Conservation (phyloP, 1,139 yeast species). For the Casaregolazyma suthepensis region DNA sequence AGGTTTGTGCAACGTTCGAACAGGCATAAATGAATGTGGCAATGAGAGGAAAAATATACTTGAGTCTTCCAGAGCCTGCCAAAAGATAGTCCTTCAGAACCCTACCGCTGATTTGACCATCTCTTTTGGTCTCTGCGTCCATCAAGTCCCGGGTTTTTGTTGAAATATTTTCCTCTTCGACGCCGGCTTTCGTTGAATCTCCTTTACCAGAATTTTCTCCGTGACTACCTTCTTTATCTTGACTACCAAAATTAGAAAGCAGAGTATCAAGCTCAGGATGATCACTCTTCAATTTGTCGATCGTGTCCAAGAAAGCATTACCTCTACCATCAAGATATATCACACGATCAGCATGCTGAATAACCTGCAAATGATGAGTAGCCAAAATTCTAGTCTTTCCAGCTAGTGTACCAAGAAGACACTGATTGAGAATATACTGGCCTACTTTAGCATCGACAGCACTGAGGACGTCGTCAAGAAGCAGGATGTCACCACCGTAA, state of each 20-base stretch:
- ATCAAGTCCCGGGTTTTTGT: background rate
- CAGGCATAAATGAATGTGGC: constrained; percentile 2
- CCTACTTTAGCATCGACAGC: constrained; percentile 83
- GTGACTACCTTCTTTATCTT: constrained; percentile 2
- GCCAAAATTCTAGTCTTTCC: constrained; percentile 62
- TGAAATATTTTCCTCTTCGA: constrained; percentile 3
- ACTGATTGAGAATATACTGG: constrained; percentile 58
- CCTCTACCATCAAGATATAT: constrained; percentile 60
- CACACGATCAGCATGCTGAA: constrained; percentile 53
- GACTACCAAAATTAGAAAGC: constrained; percentile 3
- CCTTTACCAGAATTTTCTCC: background rate
- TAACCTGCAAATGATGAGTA: constrained; percentile 63
- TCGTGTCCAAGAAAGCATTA: constrained; percentile 46
- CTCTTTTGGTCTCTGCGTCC: constrained; percentile 10
- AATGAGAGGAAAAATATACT: constrained; percentile 3
- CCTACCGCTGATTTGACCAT: constrained; percentile 8
- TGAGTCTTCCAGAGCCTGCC: constrained; percentile 10
- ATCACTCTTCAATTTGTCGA: constrained; percentile 7
- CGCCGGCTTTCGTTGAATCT: background rate
- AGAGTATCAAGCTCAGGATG: constrained; percentile 12
- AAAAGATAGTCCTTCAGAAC: constrained; percentile 10
- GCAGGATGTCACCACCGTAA: constrained; percentile 49
- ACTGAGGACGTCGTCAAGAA: constrained; percentile 70
- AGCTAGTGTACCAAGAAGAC: constrained; percentile 47
- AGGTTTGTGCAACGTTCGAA: background rate